Base-by-base conservation (phyloP, 1,284 basidiomycete species). In the Agaricales sp. region DNA sequence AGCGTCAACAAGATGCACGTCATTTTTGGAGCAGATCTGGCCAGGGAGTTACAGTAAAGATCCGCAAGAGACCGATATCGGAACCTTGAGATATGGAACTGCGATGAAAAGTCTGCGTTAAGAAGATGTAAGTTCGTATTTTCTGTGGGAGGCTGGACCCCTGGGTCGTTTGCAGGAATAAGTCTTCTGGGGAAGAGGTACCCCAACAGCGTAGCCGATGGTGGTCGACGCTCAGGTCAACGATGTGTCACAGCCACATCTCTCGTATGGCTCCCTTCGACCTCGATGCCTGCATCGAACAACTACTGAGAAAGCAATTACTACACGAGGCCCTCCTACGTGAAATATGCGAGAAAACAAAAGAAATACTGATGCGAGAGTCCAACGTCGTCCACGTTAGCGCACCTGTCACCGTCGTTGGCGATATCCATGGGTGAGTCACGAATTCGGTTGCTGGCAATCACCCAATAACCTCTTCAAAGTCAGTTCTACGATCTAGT, bases 401-500 rank as follows among this genome's bases (percentile, higher is more conserved):
- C 54, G 89, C 94, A 1, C 96, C 96, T n/a, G 93, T 99, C 43
- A 99, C 96, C 1, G 96, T 99, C 23, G 95, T 99, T 23, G 96
- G 96, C 49, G 96, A 99, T 65, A 99, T 99, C 50, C 95, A 99
- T 67, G 95, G 93, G 92, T 94, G 68, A 78, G 87, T 71, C 51
- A n/a, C n/a, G 52, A 45, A 54, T 53, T 43, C 37, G 35, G 52
- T 44, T 44, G 53, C 49, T 43, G 14, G 48, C 43, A 30, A 35
- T 22, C 22, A 51, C 45, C 50, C 50, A 49, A 61, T 69, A 56
- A 67, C 56, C 58, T 35, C 51, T 53, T 53, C 59, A 67, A 76
- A 95, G 92, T 52, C 95, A 99, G 77, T 99, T 99, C 69, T 96
- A 99, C 73, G 96, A 99, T 73, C 77, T 99, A 58, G 89, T 99